Evolutionary conservation across 176 grass and related monocot species (phyloP).

Genomic region (Oryza glumipatula): DNA sequence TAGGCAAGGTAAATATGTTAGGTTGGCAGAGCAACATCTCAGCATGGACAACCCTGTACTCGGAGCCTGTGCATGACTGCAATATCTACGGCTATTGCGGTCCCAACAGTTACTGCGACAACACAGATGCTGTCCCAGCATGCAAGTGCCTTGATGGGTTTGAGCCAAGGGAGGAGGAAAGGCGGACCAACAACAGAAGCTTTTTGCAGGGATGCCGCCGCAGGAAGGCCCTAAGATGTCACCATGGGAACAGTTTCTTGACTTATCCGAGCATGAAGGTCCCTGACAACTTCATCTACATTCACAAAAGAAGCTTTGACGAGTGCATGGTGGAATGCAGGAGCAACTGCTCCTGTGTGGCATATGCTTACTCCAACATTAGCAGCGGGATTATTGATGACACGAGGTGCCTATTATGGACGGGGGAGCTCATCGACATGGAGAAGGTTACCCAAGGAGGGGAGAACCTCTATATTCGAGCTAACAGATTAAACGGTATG

Average conservation of each 20-base stretch:
- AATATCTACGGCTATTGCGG: constrained; percentile 42
- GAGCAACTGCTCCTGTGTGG: constrained; percentile 58
- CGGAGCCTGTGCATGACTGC: constrained; percentile 35
- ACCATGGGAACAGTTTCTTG: constrained; percentile 15
- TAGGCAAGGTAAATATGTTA: constrained; percentile 45
- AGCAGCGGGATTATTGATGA: constrained; percentile 27
- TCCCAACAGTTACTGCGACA: constrained; percentile 52
- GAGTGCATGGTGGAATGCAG: constrained; percentile 45
- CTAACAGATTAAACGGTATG: constrained; percentile 14
- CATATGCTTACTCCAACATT: constrained; percentile 57
- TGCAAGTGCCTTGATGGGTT: constrained; percentile 71
- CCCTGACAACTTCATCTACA: constrained; percentile 41
- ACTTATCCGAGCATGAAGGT: constrained; percentile 22
- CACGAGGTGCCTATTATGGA: constrained; percentile 56
- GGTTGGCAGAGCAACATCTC: constrained; percentile 36
- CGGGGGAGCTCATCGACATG: constrained; percentile 46
- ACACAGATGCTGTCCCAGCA: constrained; percentile 1
- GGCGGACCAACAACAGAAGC: not conserved
- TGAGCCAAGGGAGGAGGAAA: constrained; percentile 18
- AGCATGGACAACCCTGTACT: constrained; percentile 13
- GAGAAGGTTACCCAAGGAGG: constrained; percentile 26
- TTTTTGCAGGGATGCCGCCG: constrained; percentile 43
- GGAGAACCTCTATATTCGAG: constrained; percentile 47
- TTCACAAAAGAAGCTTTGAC: constrained; percentile 44
- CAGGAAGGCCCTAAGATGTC: constrained; percentile 25